These are phyloP conservation scores for Petunia hybrid DNA, from an alignment of 305 asterid species.

Conservation along the genomic window DNA sequence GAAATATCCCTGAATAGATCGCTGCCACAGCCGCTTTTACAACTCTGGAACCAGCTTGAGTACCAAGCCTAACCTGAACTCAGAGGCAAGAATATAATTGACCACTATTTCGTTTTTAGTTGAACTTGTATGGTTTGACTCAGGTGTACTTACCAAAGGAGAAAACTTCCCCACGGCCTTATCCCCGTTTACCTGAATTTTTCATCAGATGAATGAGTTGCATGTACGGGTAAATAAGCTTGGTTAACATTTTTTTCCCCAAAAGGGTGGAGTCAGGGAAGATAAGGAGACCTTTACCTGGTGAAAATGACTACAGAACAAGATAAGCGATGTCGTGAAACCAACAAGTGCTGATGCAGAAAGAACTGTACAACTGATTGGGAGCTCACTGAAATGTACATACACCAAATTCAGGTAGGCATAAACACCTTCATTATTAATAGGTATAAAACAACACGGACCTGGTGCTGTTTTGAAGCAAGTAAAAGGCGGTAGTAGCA, in stretches of 20 bases:
- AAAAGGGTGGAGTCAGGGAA: neutral
- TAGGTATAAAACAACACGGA: constrained; percentile 35
- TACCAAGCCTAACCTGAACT: constrained; percentile 84
- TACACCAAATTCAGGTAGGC: constrained; percentile 29
- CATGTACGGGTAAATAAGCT: constrained; percentile 13
- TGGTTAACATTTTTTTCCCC: constrained; percentile 23
- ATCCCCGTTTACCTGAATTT: constrained; percentile 76
- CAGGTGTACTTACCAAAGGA: constrained; percentile 74
- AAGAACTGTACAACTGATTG: constrained; percentile 63
- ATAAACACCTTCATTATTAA: neutral
- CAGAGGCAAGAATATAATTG: constrained; percentile 21
- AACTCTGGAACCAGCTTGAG: constrained; percentile 64
- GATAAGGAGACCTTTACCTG: constrained; percentile 57
- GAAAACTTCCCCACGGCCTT: constrained; percentile 82
- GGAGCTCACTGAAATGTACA: constrained; percentile 52
- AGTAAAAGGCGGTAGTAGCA: constrained; percentile 90
- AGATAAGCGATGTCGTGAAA: constrained; percentile 78
- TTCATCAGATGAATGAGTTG: constrained; percentile 32
- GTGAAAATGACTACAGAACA: constrained; percentile 93
- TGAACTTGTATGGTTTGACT: constrained; percentile 16
- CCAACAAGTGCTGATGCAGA: constrained; percentile 86
- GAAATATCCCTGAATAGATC: constrained; percentile 61
- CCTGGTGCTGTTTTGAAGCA: constrained; percentile 82
- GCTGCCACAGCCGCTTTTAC: constrained; percentile 61
- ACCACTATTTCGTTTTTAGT: constrained; percentile 11